Conservation (phyloP, 345 rosid species). For the Crucihimalaya himalaica region DNA sequence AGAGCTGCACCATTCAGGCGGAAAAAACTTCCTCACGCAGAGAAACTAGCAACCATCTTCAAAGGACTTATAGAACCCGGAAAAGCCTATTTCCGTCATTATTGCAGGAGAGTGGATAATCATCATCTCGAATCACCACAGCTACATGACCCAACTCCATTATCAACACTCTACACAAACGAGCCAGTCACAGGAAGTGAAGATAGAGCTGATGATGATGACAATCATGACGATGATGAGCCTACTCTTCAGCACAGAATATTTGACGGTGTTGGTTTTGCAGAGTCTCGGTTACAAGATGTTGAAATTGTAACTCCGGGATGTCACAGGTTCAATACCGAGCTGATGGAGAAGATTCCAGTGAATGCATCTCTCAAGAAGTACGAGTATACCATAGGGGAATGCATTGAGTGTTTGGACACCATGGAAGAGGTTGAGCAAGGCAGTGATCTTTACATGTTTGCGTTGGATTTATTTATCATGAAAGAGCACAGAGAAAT, state of each 20-base stretch:
- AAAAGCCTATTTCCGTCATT: constrained; percentile 37
- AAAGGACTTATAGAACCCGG: constrained; percentile 36
- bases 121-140: constrained; percentile 32
- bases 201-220: constrained; percentile 17
- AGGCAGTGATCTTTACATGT: constrained; percentile 51
- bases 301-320: constrained; percentile 30
- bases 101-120: constrained; percentile 28
- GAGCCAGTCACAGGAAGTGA: constrained; percentile 39
- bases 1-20: constrained; percentile 41
- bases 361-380: constrained; percentile 24
- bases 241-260: constrained; percentile 21
- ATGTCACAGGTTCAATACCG: constrained; percentile 16
- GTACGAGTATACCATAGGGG: constrained; percentile 44
- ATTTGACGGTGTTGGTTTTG: constrained; percentile 28
- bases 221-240: constrained; percentile 11
- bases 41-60: constrained; percentile 50
- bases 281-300: constrained; percentile 40
- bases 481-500: constrained; percentile 54
- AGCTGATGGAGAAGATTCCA: constrained; percentile 33
- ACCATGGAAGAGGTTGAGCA: constrained; percentile 51
- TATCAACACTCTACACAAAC: constrained; percentile 41
- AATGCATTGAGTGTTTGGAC: constrained; percentile 57
- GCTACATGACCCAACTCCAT: constrained; percentile 37
- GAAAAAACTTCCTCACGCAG: constrained; percentile 39
- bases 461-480: constrained; percentile 53